Percentiles rank a stretch among this genome's conserved stretches.
Evolutionary conservation across 306 rosid species (phyloP).

Genomic region (Prunus padus): DNA sequence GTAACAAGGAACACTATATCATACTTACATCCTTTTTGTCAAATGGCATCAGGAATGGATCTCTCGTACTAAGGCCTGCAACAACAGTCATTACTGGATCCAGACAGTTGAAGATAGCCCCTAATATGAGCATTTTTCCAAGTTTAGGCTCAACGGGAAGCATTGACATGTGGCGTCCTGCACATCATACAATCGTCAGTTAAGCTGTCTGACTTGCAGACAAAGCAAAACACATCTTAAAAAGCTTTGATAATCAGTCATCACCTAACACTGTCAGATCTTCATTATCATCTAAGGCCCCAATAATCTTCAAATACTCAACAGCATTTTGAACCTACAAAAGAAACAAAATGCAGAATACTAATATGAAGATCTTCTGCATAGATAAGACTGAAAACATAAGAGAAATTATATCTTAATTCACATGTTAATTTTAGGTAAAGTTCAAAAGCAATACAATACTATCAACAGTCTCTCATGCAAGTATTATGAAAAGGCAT

Average conservation of each 20-base stretch:
- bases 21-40: conserved; percentile 91
- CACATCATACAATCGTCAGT: conserved; percentile 25
- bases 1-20: not conserved
- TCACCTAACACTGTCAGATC: conserved; percentile 69
- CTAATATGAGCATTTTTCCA: conserved; percentile 93
- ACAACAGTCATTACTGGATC: conserved; percentile 90
- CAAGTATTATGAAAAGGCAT: not conserved
- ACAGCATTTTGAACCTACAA: conserved; percentile 90
- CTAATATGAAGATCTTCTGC: not conserved
- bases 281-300: conserved; percentile 86
- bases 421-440: not conserved
- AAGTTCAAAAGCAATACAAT: not conserved
- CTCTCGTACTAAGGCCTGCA: conserved; percentile 93
- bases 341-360: not conserved
- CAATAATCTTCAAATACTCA: conserved; percentile 80
- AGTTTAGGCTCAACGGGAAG: conserved; percentile 99
- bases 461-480: not conserved
- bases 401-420: not conserved
- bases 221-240: conserved; percentile 15
- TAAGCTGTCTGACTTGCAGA: conserved; percentile 7
- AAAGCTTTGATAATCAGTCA: not conserved
- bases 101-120: conserved; percentile 82
- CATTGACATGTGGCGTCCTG: conserved; percentile 74
- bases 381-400: not conserved
- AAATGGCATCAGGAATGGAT: conserved; percentile 82